Percentiles rank a stretch among this genome's conserved stretches.
Conservation (phyloP, 1,139 yeast genomes). For the Debaryomycetaceae sp. region DNA sequence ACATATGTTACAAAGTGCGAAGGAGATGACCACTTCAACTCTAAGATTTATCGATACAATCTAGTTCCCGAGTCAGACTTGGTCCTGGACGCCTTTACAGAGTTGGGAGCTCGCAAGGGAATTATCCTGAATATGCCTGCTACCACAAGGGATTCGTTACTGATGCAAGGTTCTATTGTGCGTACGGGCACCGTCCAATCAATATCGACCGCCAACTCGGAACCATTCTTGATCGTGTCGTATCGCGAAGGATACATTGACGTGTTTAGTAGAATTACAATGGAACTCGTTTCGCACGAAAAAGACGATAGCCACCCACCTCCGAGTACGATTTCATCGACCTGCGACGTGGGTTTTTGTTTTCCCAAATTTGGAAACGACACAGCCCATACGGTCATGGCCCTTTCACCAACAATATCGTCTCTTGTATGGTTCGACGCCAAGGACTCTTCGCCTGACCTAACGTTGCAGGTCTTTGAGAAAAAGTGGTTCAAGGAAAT, state of each 20-base stretch:
- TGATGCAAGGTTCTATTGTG: constrained; percentile 14
- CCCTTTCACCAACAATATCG: constrained; percentile 50
- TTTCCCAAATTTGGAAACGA: constrained; percentile 20
- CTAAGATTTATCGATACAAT: constrained; percentile 28
- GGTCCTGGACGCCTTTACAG: constrained; percentile 21
- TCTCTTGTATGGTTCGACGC: constrained; percentile 30
- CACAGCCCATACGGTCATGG: constrained; percentile 21
- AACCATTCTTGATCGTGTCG: constrained; percentile 14
- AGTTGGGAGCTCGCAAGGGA: constrained; percentile 21
- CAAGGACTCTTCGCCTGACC: constrained; percentile 8
- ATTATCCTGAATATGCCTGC: constrained; percentile 3
- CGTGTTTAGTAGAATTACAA: constrained; percentile 24
- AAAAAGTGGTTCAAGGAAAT: constrained; percentile 10
- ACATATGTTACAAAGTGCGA: constrained; percentile 18
- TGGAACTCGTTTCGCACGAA: constrained; percentile 12
- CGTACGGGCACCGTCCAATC: constrained; percentile 12
- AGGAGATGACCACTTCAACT: constrained; percentile 7
- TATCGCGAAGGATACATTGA: constrained; percentile 34
- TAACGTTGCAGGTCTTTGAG: constrained; percentile 22
- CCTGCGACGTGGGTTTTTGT: constrained; percentile 50
- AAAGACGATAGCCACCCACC: constrained; percentile 1
- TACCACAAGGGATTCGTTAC: constrained; percentile 7
- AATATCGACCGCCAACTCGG: constrained; percentile 14
- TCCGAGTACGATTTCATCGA: constrained; percentile 27
- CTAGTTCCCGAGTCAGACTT: constrained; percentile 16